Evolutionary conservation across 176 grass and related monocot genomes (phyloP), one percentile per base, ranked within the genome.

Genomic region (Cenchrus americanus): DNA sequence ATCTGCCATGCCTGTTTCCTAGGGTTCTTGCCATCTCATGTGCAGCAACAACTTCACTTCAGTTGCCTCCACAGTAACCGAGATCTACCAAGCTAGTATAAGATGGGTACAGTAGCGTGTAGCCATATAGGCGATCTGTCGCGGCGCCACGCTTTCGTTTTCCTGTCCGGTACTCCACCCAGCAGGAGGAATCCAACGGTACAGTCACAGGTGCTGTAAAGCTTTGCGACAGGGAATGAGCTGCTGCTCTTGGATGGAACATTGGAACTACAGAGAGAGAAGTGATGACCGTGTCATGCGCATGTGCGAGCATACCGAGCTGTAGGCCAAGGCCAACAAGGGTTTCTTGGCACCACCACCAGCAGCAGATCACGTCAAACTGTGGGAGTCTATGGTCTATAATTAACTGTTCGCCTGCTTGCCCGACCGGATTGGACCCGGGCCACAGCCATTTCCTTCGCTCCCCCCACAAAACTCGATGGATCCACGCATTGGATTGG

Each of bases 371-470:
- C 88, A 66, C 50, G 50, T 86, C 84, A 83, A 80, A 52, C 82
- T 57, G 87, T 85, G 62, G 3, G 47, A 75, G 43, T 64, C 48
- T 32, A 23, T 79, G 46, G 9, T 11, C 8, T 43, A 43, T 6
- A 22, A 50, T 78, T 32, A 71, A 77, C 83, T 82, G 88, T 82
- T 90, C 72, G 73, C 78, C 59, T 67, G 22, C 26, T 73, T 67
- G 22, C 26, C 79, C 59, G 79, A 83, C 83, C 66, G 24, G 79
- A 86, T 75, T 78, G 79, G 78, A 86, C 79, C 83, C 11, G 26
- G 15, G 21, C 82, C 51, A 84, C 61, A 75, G 52, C 32, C 41
- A 61, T 76, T 71, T 51, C 53, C 14, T 51, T 14, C 34, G 18
- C 34, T 34, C 66, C 18, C 4, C 5, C 44, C 2, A 40, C 23